Evolutionary conservation across 148 eudicot species (phyloP).

Genomic region (Cornus controversa): DNA sequence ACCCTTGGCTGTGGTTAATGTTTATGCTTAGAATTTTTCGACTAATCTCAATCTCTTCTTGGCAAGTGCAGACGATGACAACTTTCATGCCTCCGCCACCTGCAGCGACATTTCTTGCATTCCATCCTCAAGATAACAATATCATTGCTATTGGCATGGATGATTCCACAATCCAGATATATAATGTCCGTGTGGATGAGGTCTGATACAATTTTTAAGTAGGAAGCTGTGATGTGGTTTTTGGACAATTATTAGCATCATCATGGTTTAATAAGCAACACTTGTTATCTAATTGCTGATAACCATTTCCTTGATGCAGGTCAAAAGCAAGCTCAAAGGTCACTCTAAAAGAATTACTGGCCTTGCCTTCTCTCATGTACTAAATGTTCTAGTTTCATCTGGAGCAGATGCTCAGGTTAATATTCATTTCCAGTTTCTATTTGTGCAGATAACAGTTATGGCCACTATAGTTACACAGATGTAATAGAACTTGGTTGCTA

Average conservation of each 20-base stretch:
- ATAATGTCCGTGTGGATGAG: conserved; percentile 90
- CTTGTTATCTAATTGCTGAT: not conserved
- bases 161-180: conserved; percentile 87
- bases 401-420: conserved; percentile 93
- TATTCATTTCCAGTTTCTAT: not conserved
- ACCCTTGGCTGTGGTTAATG: not conserved
- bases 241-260: not conserved
- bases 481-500: not conserved
- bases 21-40: not conserved
- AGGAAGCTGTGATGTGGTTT: not conserved
- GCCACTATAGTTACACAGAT: not conserved
- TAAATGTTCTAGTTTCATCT: conserved; percentile 79
- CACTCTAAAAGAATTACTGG: conserved; percentile 88
- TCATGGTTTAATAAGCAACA: not conserved
- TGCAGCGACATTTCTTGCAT: conserved; percentile 90
- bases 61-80: conserved; percentile 77
- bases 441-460: not conserved
- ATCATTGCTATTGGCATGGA: conserved; percentile 97
- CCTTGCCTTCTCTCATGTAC: conserved; percentile 75
- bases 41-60: conserved; percentile 3
- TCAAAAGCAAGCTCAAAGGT: conserved; percentile 84
- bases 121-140: conserved; percentile 93
- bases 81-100: conserved; percentile 93
- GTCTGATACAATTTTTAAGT: conserved; percentile 27
- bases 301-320: conserved; percentile 38